A percentile compares a stretch with the other conserved stretches of the same genome.
Conservation (phyloP, 2,329 filamentous ascomycete genomes). For the Cladobotryum protrusum region DNA sequence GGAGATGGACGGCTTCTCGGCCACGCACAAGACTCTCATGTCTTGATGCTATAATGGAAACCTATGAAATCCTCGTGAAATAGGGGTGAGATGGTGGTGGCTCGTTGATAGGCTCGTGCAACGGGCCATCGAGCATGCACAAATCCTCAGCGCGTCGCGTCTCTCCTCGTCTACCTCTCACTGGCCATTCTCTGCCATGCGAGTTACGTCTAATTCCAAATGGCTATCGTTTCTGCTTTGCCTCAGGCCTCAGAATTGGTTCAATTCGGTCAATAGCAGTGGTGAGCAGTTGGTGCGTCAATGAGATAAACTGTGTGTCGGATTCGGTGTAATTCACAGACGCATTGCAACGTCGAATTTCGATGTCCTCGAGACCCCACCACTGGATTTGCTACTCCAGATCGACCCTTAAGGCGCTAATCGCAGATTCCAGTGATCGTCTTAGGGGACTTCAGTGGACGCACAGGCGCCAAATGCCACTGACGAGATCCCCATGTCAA, state of each 20-base stretch:
- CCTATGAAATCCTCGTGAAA: conserved; percentile 4
- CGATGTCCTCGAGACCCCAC: too few species aligned
- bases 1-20: conserved; percentile 81
- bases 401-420: background rate
- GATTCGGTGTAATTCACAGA: background rate
- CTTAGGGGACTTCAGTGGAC: background rate
- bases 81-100: background rate
- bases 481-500: background rate
- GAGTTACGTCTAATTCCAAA: too few species aligned
- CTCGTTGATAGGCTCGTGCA: too few species aligned
- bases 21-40: conserved; percentile 51
- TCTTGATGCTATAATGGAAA: background rate
- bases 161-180: too few species aligned
- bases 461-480: background rate
- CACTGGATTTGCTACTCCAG: too few species aligned
- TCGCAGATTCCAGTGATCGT: background rate
- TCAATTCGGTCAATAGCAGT: background rate
- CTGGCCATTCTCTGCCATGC: too few species aligned
- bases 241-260: background rate
- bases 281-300: background rate
- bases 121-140: too few species aligned
- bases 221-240: too few species aligned
- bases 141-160: too few species aligned
- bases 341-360: background rate
- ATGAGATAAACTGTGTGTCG: background rate